phyloP scores from a whole-genome alignment of 2,329 filamentous ascomycete genomes.

The Verticillium isaacii region DNA sequence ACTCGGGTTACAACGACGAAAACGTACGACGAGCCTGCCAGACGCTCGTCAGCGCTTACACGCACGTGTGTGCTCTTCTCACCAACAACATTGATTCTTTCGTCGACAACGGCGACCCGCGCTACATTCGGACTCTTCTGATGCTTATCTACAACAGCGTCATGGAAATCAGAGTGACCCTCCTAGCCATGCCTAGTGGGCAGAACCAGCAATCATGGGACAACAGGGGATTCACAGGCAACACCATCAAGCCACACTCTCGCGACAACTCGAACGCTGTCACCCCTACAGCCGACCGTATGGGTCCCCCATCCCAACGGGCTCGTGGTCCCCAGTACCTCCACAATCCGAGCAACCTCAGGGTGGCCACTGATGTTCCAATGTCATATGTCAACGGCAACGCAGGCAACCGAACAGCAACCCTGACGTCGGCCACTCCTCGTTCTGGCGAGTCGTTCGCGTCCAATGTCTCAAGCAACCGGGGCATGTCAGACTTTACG shows the following conservation, averaged over 20 bases:
- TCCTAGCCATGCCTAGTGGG: slow-evolving; percentile 25
- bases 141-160: slow-evolving; percentile 63
- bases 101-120: slow-evolving; percentile 60
- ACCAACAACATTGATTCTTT: slow-evolving; percentile 59
- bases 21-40: slow-evolving; percentile 60
- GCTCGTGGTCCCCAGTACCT: slow-evolving; percentile 30
- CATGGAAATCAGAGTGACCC: slow-evolving; percentile 59
- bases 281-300: slow-evolving; percentile 40
- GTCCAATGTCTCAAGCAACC: slow-evolving; percentile 46
- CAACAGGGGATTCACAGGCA: slow-evolving; percentile 22
- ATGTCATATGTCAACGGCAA: slow-evolving; percentile 45
- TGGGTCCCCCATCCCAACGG: slow-evolving; percentile 27
- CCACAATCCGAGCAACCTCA: slow-evolving; percentile 48
- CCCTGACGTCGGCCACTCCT: slow-evolving; percentile 61
- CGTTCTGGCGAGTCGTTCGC: slow-evolving; percentile 78
- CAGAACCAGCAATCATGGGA: neutral
- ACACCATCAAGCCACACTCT: slow-evolving; percentile 45
- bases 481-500: slow-evolving; percentile 53
- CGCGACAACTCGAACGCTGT: slow-evolving; percentile 49
- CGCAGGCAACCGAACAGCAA: slow-evolving; percentile 39
- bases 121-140: slow-evolving; percentile 61
- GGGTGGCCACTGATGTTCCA: slow-evolving; percentile 52
- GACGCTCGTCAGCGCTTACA: slow-evolving; percentile 60
- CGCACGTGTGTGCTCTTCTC: slow-evolving; percentile 58
- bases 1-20: slow-evolving; percentile 53